phyloP scores from a whole-genome alignment of 2,329 filamentous ascomycete genomes.

The Beauveria rudraprayagi region DNA sequence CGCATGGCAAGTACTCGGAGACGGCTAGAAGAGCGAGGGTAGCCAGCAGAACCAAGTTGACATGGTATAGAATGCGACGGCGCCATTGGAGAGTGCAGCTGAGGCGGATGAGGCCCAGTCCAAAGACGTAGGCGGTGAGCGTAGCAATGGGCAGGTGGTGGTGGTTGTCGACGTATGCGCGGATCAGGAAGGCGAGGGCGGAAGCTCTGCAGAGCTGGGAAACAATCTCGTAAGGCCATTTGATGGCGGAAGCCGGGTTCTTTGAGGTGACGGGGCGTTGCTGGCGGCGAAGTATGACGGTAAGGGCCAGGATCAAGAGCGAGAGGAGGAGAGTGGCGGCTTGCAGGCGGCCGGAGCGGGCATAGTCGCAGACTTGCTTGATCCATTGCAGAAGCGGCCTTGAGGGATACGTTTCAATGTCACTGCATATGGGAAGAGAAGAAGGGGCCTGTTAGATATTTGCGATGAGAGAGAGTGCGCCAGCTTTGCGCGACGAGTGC shows the following conservation, averaged over 20 bases:
- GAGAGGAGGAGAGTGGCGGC: slow-evolving; percentile 29
- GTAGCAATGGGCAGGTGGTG: slow-evolving; percentile 30
- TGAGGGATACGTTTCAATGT: slow-evolving; percentile 3
- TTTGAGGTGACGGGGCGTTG: slow-evolving; percentile 16
- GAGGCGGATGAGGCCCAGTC: slow-evolving; percentile 36
- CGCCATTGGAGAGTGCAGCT: slow-evolving; percentile 35
- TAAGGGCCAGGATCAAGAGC: slow-evolving; percentile 25
- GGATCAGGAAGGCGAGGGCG: slow-evolving; percentile 30
- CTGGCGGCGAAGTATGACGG: slow-evolving; percentile 8
- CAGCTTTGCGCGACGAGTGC: background rate
- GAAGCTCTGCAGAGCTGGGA: slow-evolving; percentile 33
- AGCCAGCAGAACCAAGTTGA: slow-evolving; percentile 36
- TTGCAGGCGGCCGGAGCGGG: slow-evolving; percentile 34
- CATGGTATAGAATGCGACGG: slow-evolving; percentile 38
- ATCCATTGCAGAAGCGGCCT: slow-evolving; percentile 28
- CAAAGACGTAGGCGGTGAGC: slow-evolving; percentile 32
- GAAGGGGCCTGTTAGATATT: background rate
- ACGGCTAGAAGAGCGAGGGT: slow-evolving; percentile 28
- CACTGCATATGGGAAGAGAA: background rate
- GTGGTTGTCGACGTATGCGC: slow-evolving; percentile 26
- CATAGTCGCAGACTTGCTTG: slow-evolving; percentile 27
- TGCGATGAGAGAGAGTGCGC: background rate
- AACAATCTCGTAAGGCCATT: slow-evolving; percentile 34
- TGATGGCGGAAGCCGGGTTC: slow-evolving; percentile 30
- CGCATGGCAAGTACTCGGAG: slow-evolving; percentile 36